Evolutionary conservation across 2,329 filamentous ascomycete genomes (phyloP).

Genomic region (Aaosphaeria pasadenensis): DNA sequence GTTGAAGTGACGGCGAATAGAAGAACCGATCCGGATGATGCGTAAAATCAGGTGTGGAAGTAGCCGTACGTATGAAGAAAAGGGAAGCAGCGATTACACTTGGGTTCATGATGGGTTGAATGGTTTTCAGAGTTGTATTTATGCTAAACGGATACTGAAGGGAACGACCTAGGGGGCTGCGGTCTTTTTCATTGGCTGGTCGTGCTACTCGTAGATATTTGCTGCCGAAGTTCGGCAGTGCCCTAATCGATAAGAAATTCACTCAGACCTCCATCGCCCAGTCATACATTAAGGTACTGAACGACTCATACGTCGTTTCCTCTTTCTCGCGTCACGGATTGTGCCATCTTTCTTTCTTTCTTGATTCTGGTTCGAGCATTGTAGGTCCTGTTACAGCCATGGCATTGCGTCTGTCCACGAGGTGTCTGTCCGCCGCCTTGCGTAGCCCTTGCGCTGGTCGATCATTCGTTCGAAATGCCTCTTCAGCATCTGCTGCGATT

Average conservation of each 20-base stretch:
- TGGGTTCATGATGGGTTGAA: too few relatives aligned
- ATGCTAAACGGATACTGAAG: too few relatives aligned
- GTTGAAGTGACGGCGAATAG: too few relatives aligned
- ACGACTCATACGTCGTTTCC: background rate
- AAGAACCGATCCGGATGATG: too few relatives aligned
- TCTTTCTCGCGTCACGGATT: background rate
- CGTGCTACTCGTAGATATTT: too few relatives aligned
- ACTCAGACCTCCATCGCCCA: background rate
- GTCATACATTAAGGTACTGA: constrained; percentile 1
- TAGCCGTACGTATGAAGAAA: too few relatives aligned
- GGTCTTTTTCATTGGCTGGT: too few relatives aligned
- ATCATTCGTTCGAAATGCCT: constrained; percentile 34
- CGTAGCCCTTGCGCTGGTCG: constrained; percentile 19
- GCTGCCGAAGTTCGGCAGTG: background rate
- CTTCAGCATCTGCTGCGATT: constrained; percentile 35
- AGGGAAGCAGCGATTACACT: too few relatives aligned
- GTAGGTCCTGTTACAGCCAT: constrained; percentile 8
- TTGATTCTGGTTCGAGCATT: background rate
- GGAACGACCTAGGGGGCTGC: too few relatives aligned
- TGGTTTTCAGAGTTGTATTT: too few relatives aligned
- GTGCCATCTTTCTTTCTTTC: background rate
- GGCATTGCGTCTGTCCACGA: constrained; percentile 30
- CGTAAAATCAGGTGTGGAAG: too few relatives aligned
- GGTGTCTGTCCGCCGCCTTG: constrained; percentile 20
- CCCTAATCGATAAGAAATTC: constrained; percentile 5